Conservation (phyloP, 75 land plant species). For the Picea glauca region DNA sequence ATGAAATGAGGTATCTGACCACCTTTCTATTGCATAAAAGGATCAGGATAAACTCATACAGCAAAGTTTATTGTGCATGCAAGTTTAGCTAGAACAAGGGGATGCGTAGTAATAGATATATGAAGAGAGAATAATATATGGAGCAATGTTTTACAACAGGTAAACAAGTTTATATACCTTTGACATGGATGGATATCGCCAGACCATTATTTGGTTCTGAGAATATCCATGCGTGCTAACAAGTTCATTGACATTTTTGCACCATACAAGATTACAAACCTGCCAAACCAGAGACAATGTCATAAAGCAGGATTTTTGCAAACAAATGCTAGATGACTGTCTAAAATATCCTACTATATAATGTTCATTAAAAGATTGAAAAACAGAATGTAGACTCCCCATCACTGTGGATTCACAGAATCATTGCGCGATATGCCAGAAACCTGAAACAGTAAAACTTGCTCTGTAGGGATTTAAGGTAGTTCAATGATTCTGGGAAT, state of each 20-base stretch:
- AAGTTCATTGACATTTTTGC: constrained; percentile 87
- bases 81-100: background rate
- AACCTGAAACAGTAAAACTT: no score
- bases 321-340: background rate
- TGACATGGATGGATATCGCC: constrained; percentile 89
- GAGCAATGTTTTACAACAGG: background rate
- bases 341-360: background rate
- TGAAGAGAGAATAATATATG: background rate
- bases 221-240: constrained; percentile 94
- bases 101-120: background rate
- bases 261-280: constrained; percentile 91
- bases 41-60: background rate
- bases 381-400: no score
- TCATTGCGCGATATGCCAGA: no score
- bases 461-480: no score
- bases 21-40: background rate
- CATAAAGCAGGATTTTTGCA: background rate
- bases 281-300: constrained; percentile 17
- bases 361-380: background rate
- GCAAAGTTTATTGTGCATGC: background rate
- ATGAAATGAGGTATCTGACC: background rate
- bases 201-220: constrained; percentile 85
- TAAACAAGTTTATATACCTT: constrained; percentile 39
- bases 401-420: no score
- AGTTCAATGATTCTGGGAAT: no score